These are phyloP conservation scores for Microdochium nivale DNA, from an alignment of 2,329 filamentous ascomycete species.

Conservation along the genomic window DNA sequence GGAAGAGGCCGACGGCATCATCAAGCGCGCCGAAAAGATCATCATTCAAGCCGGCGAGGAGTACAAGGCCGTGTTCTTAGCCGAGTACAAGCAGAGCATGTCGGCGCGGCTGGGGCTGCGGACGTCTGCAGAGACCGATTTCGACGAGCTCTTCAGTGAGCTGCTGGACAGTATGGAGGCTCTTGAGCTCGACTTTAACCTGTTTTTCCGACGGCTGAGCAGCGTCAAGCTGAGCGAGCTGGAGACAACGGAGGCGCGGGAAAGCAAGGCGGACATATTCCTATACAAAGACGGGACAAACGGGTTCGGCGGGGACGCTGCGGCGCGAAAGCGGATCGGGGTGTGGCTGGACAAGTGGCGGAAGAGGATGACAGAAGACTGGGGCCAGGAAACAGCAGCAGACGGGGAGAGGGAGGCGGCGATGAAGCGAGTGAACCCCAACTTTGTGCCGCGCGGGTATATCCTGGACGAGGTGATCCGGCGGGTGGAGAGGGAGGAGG, in stretches of 20 bases:
- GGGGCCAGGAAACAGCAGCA: conserved; percentile 34
- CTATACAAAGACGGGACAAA: conserved; percentile 69
- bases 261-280: conserved; percentile 61
- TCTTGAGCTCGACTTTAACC: conserved; percentile 84
- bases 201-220: conserved; percentile 80
- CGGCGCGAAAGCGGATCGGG: conserved; percentile 58
- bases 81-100: conserved; percentile 88
- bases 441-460: conserved; percentile 86
- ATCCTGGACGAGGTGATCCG: conserved; percentile 89
- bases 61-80: conserved; percentile 77
- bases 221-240: conserved; percentile 53
- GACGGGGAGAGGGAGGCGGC: conserved; percentile 56
- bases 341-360: conserved; percentile 80
- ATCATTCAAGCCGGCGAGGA: conserved; percentile 79
- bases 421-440: conserved; percentile 88
- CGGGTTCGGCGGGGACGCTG: conserved; percentile 48
- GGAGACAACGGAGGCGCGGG: conserved; percentile 53
- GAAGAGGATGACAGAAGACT: conserved; percentile 64
- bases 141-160: conserved; percentile 73
- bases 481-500: conserved; percentile 74
- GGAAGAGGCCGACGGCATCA: conserved; percentile 59
- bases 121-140: conserved; percentile 61
- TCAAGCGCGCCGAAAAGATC: conserved; percentile 72
- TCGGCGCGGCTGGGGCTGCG: conserved; percentile 68
- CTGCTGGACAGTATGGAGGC: conserved; percentile 73